phyloP scores from a whole-genome alignment of 805 yeast genomes.

The Maudiozyma pseudohumilis region DNA sequence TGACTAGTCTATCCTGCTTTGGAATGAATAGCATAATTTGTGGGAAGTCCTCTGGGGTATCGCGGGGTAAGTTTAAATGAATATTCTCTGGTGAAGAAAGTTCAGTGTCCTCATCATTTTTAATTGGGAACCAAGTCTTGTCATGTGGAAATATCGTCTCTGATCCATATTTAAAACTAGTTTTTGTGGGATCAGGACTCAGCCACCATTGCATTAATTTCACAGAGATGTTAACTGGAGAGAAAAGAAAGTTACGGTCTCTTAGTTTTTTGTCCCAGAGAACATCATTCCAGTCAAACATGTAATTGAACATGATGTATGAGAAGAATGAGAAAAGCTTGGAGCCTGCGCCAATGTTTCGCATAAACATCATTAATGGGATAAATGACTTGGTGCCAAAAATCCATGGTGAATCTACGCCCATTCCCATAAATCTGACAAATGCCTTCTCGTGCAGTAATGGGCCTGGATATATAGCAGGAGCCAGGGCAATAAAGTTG shows the following conservation, averaged over 20 bases:
- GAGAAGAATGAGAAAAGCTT: slow-evolving; percentile 54
- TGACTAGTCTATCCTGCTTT: slow-evolving; percentile 64
- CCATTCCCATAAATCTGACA: slow-evolving; percentile 49
- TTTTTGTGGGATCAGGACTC: slow-evolving; percentile 31
- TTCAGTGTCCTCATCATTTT: slow-evolving; percentile 1
- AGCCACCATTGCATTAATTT: slow-evolving; percentile 93
- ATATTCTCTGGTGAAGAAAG: slow-evolving; percentile 5
- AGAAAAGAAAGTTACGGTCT: slow-evolving; percentile 69
- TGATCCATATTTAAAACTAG: slow-evolving; percentile 34
- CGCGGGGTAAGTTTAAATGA: slow-evolving; percentile 28
- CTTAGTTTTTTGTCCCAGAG: slow-evolving; percentile 64
- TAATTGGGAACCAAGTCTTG: slow-evolving; percentile 42
- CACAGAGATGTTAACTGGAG: slow-evolving; percentile 75
- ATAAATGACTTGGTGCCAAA: slow-evolving; percentile 76
- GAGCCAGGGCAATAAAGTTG: slow-evolving; percentile 70
- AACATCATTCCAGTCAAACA: slow-evolving; percentile 79
- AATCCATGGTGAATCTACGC: slow-evolving; percentile 39
- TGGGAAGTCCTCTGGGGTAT: slow-evolving; percentile 37
- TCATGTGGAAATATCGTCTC: slow-evolving; percentile 42
- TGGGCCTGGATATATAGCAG: slow-evolving; percentile 85
- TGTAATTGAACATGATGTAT: slow-evolving; percentile 74
- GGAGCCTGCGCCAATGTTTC: slow-evolving; percentile 40
- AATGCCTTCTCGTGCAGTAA: slow-evolving; percentile 53
- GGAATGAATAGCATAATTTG: slow-evolving; percentile 60
- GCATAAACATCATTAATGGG: slow-evolving; percentile 57